Evolutionary conservation across 2,329 filamentous ascomycete species (phyloP).

Genomic region (Colletotrichum orchidophilum): DNA sequence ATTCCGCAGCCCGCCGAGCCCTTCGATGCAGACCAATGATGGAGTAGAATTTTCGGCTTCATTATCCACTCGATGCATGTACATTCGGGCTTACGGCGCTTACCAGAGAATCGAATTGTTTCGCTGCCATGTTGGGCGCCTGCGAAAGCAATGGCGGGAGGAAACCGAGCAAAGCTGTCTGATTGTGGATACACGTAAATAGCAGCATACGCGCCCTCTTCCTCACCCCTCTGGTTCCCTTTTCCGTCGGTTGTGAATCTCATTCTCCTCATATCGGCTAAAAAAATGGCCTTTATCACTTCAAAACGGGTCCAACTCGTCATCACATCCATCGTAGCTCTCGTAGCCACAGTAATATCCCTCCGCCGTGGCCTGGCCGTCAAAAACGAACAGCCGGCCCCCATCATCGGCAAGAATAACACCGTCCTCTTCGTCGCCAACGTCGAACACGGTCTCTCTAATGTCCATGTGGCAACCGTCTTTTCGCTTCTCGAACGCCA

Average conservation of each 20-base stretch:
- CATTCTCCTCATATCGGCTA: not conserved
- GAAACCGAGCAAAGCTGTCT: too few relatives aligned
- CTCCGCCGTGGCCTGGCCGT: not conserved
- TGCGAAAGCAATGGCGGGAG: too few relatives aligned
- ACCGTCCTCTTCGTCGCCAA: conserved; percentile 47
- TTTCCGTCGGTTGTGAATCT: not conserved
- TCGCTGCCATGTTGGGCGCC: too few relatives aligned
- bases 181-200: too few relatives aligned
- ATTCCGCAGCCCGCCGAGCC: too few relatives aligned
- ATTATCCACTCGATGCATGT: too few relatives aligned
- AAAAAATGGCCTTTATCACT: not conserved
- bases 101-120: too few relatives aligned
- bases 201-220: too few relatives aligned
- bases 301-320: not conserved
- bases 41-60: not conserved
- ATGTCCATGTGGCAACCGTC: conserved; percentile 48
- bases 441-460: conserved; percentile 45
- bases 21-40: not conserved
- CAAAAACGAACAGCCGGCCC: not conserved
- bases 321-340: not conserved
- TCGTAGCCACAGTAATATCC: not conserved
- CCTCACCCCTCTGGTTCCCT: not conserved
- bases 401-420: conserved; percentile 38
- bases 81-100: too few relatives aligned
- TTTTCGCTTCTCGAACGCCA: conserved; percentile 45